A percentile compares a stretch with the other conserved stretches of the same genome.
Evolutionary conservation across 2,329 filamentous ascomycete species (phyloP).

Genomic region (Cercospora zeina): DNA sequence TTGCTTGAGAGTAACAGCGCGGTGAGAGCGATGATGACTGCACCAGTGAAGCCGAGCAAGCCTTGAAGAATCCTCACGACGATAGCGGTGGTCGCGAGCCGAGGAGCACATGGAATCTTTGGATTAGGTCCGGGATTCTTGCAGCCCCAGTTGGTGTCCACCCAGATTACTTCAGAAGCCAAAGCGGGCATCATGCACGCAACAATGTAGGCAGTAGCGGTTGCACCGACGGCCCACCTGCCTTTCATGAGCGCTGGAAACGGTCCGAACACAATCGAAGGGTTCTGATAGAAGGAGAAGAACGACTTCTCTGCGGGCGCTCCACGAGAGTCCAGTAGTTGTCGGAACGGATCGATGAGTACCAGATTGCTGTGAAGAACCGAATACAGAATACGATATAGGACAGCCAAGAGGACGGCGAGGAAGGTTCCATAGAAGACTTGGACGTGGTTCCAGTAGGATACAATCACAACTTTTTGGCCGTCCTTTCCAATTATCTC

Average conservation of each 20-base stretch:
- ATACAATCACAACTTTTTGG: background rate
- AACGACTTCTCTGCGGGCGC: slow-evolving; percentile 23
- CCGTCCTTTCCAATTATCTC: background rate
- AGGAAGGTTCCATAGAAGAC: slow-evolving; percentile 27
- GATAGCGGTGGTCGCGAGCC: slow-evolving; percentile 17
- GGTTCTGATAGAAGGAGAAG: slow-evolving; percentile 27
- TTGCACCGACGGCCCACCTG: background rate
- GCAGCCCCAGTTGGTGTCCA: slow-evolving; percentile 16
- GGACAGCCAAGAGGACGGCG: slow-evolving; percentile 23
- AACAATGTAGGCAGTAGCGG: slow-evolving; percentile 6
- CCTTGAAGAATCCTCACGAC: slow-evolving; percentile 27
- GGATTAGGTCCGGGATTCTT: background rate
- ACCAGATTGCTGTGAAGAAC: slow-evolving; percentile 24
- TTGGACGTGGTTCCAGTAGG: slow-evolving; percentile 15
- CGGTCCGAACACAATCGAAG: slow-evolving; percentile 1
- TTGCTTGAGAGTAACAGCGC: slow-evolving; percentile 10
- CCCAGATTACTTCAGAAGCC: slow-evolving; percentile 21
- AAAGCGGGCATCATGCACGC: slow-evolving; percentile 16
- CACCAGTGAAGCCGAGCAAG: slow-evolving; percentile 22
- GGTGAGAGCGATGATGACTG: slow-evolving; percentile 17
- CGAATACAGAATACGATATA: slow-evolving; percentile 27
- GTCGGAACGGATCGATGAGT: slow-evolving; percentile 28
- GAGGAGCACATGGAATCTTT: slow-evolving; percentile 15
- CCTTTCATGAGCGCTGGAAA: slow-evolving; percentile 1
- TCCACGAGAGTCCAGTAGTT: slow-evolving; percentile 19